These are phyloP conservation scores for Kluyveromyces lactis DNA, from an alignment of 805 yeast species.

Conservation along the genomic window DNA sequence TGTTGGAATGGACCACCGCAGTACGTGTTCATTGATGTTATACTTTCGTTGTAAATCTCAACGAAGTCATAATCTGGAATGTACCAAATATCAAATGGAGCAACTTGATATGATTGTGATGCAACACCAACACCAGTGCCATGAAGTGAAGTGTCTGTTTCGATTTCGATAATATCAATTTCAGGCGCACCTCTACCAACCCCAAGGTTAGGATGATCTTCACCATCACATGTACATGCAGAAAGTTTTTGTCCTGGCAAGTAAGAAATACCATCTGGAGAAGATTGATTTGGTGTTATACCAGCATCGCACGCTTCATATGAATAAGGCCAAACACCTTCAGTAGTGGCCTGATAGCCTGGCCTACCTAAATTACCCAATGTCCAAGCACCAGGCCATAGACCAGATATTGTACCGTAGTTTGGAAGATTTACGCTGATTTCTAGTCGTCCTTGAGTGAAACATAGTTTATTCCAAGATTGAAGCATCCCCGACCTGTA, in stretches of 20 bases:
- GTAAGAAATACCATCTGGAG: constrained; percentile 81
- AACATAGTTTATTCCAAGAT: constrained; percentile 87
- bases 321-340: constrained; percentile 93
- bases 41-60: constrained; percentile 57
- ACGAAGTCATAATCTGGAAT: constrained; percentile 78
- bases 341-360: constrained; percentile 78
- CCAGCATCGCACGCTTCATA: constrained; percentile 89
- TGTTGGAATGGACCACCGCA: constrained; percentile 93
- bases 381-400: constrained; percentile 97
- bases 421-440: constrained; percentile 74
- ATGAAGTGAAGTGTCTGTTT: constrained; percentile 42
- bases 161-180: constrained; percentile 87
- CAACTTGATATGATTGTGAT: constrained; percentile 87
- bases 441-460: constrained; percentile 75
- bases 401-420: constrained; percentile 66
- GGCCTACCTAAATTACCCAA: constrained; percentile 91
- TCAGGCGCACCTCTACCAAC: constrained; percentile 93
- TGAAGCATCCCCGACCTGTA: constrained; percentile 91
- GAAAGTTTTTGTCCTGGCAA: constrained; percentile 77
- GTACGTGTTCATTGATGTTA: constrained; percentile 78
- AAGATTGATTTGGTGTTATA: constrained; percentile 86
- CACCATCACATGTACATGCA: constrained; percentile 72
- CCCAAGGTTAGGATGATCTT: constrained; percentile 83
- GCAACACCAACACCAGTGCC: constrained; percentile 53
- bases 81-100: constrained; percentile 94